phyloP scores from a whole-genome alignment of 345 rosid genomes.

The Rhizophora apiculata region DNA sequence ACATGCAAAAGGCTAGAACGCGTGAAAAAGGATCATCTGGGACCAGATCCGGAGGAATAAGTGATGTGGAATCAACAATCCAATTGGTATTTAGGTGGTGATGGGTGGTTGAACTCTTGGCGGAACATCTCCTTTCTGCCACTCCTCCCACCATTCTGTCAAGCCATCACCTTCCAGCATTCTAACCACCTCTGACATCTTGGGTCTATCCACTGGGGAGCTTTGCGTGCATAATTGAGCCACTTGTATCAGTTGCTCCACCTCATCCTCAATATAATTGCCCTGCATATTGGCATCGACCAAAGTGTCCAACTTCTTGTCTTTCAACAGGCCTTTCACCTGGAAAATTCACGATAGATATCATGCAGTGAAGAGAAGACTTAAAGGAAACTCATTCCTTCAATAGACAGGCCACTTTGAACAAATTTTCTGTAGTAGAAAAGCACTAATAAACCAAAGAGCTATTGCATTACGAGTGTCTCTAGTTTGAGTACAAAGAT shows the following conservation, averaged over 20 bases:
- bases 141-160: conserved; percentile 89
- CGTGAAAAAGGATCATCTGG: conserved; percentile 48
- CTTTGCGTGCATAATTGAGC: conserved; percentile 83
- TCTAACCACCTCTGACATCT: conserved; percentile 90
- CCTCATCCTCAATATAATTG: conserved; percentile 56
- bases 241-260: conserved; percentile 78
- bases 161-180: conserved; percentile 96
- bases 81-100: conserved; percentile 39
- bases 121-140: conserved; percentile 86
- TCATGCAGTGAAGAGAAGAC: neutral
- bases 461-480: too few relatives aligned
- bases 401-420: too few relatives aligned
- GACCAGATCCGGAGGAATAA: conserved; percentile 77
- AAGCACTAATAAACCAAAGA: too few relatives aligned
- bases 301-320: conserved; percentile 63
- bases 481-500: too few relatives aligned
- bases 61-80: conserved; percentile 62
- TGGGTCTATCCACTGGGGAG: conserved; percentile 74
- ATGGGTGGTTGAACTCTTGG: conserved; percentile 45
- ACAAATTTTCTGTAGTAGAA: too few relatives aligned
- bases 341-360: conserved; percentile 27
- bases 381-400: neutral
- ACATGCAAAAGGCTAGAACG: neutral
- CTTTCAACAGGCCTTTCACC: conserved; percentile 93
- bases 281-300: conserved; percentile 68